Percentiles rank a stretch among this genome's conserved stretches.
These are phyloP conservation scores for Chlorencoelia australis DNA, from an alignment of 2,329 filamentous ascomycete species.

Conservation along the genomic window DNA sequence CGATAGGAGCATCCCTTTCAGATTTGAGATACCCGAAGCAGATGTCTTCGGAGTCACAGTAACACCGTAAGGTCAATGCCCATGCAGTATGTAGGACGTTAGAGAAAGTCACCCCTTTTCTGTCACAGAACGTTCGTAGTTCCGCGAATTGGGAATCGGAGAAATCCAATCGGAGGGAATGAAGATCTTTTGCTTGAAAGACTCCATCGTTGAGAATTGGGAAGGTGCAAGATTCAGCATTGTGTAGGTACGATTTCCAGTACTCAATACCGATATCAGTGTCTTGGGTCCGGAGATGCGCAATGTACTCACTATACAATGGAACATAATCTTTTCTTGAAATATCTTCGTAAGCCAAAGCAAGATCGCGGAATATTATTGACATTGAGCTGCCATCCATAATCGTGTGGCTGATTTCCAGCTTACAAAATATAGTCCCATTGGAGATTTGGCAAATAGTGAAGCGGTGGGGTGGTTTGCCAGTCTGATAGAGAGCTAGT, in stretches of 20 bases:
- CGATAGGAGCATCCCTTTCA: conserved; percentile 14
- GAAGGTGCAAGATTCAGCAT: background rate
- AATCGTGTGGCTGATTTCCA: conserved; percentile 10
- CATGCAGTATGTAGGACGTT: conserved; percentile 19
- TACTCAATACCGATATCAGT: background rate
- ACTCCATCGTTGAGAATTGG: conserved; percentile 1
- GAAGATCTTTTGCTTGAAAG: background rate
- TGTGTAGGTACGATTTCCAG: conserved; percentile 1
- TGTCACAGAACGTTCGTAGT: conserved; percentile 28
- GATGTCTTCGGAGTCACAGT: conserved; percentile 26
- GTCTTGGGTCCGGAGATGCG: background rate
- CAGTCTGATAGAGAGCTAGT: background rate
- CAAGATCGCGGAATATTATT: conserved; percentile 35
- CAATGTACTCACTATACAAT: conserved; percentile 1
- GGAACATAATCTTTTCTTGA: background rate
- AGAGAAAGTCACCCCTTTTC: conserved; percentile 16
- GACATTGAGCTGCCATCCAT: conserved; percentile 30
- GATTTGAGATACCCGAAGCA: conserved; percentile 33
- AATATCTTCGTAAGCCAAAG: conserved; percentile 26
- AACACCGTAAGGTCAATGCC: conserved; percentile 32
- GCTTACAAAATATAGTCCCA: conserved; percentile 30
- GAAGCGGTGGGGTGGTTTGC: conserved; percentile 34
- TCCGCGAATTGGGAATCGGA: background rate
- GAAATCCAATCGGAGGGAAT: background rate
- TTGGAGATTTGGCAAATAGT: conserved; percentile 33